phyloP scores from a whole-genome alignment of 257 asterid species.

The Ehretia macrophylla region DNA sequence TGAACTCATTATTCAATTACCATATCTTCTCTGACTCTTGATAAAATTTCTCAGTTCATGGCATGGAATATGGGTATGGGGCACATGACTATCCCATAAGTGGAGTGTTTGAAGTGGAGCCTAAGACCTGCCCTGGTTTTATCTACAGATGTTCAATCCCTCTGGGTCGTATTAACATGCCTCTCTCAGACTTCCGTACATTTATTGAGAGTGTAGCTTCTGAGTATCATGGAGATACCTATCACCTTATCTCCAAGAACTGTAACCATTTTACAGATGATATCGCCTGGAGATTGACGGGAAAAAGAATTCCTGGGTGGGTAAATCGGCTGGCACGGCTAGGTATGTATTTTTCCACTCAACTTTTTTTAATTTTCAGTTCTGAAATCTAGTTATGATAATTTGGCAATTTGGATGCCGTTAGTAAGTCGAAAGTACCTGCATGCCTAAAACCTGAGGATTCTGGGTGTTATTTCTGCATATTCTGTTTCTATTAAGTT shows the following conservation, averaged over 20 bases:
- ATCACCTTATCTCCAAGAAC: conserved; percentile 48
- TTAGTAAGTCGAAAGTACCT: too few species aligned
- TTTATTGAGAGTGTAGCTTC: conserved; percentile 45
- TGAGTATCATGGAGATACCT: conserved; percentile 51
- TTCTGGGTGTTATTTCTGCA: too few species aligned
- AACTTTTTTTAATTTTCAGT: background rate
- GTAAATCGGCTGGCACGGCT: conserved; percentile 45
- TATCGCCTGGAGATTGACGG: conserved; percentile 32
- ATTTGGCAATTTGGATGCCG: too few species aligned
- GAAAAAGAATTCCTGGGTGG: conserved; percentile 55
- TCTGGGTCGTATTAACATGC: conserved; percentile 32
- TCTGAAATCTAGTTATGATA: background rate
- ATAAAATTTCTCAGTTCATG: conserved; percentile 33
- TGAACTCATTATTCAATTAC: background rate
- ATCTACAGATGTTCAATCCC: conserved; percentile 41
- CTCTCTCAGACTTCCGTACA: conserved; percentile 35
- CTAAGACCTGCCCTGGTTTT: conserved; percentile 53
- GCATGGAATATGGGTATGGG: conserved; percentile 51
- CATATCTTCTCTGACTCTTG: background rate
- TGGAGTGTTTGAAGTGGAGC: conserved; percentile 57
- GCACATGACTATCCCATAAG: conserved; percentile 54
- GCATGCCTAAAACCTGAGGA: too few species aligned
- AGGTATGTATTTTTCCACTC: conserved; percentile 14
- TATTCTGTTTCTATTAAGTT: too few species aligned
- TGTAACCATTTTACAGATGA: conserved; percentile 55